Evolutionary conservation across 208 protist species (phyloP).

Genomic region (Leishmania tarentolae): DNA sequence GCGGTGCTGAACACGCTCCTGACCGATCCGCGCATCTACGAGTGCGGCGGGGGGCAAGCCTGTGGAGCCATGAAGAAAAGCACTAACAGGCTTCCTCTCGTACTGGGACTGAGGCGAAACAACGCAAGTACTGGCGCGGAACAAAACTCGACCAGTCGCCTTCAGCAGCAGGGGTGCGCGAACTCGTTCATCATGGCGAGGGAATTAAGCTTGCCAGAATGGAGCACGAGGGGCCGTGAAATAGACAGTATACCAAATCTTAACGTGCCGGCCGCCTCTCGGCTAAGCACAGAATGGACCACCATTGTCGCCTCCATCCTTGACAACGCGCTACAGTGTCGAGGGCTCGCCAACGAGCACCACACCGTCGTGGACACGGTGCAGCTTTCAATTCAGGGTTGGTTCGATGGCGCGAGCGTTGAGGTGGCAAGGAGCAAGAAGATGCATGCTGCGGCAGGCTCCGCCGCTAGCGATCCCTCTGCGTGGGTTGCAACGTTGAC

Average conservation of each 20-base stretch:
- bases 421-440: neutral
- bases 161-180: slow-evolving; percentile 10
- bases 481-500: slow-evolving; percentile 18
- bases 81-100: slow-evolving; percentile 4
- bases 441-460: neutral
- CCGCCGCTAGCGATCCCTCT: neutral
- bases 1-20: slow-evolving; percentile 12
- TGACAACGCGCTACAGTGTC: slow-evolving; percentile 27
- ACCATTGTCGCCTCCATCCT: slow-evolving; percentile 21
- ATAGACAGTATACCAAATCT: neutral
- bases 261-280: neutral
- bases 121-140: neutral
- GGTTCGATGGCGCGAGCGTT: slow-evolving; percentile 6
- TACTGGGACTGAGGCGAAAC: neutral
- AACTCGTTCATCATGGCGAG: slow-evolving; percentile 25
- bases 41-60: neutral
- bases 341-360: slow-evolving; percentile 8
- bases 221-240: slow-evolving; percentile 11
- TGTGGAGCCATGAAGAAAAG: neutral
- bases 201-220: slow-evolving; percentile 22
- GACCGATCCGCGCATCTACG: slow-evolving; percentile 11
- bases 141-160: slow-evolving; percentile 1
- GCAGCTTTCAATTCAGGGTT: slow-evolving; percentile 11
- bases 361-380: slow-evolving; percentile 13
- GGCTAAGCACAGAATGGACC: slow-evolving; percentile 21